phyloP scores from a whole-genome alignment of 352 stramenopile species.

The Phytophthora sp. region DNA sequence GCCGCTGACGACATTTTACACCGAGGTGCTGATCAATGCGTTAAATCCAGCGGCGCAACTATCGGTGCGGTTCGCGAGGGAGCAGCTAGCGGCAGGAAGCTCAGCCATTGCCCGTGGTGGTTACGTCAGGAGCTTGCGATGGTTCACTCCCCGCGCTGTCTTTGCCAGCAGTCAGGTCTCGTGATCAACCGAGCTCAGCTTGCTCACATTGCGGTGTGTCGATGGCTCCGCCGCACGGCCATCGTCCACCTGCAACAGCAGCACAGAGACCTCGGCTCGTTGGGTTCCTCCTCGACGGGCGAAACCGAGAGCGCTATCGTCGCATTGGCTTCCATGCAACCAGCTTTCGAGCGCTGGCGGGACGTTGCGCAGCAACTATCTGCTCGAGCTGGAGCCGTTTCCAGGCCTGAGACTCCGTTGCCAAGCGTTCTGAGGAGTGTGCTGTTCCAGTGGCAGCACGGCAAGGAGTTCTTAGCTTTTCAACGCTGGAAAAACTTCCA shows the following conservation, averaged over 20 bases:
- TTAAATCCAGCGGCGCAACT: constrained; percentile 2
- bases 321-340: constrained; percentile 20
- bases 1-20: neutral
- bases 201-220: constrained; percentile 28
- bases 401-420: constrained; percentile 1
- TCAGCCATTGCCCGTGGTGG: constrained; percentile 33
- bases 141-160: constrained; percentile 31
- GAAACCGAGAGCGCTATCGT: constrained; percentile 11
- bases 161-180: constrained; percentile 28
- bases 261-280: neutral
- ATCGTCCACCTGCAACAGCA: neutral
- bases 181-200: constrained; percentile 13
- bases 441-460: constrained; percentile 44
- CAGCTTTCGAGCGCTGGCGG: constrained; percentile 28
- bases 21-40: constrained; percentile 1
- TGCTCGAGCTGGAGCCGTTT: constrained; percentile 8
- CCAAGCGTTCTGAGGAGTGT: constrained; percentile 22
- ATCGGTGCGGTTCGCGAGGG: neutral
- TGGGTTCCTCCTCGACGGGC: neutral
- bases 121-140: constrained; percentile 36
- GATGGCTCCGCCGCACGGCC: constrained; percentile 36
- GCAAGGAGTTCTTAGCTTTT: constrained; percentile 37
- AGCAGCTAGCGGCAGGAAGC: neutral
- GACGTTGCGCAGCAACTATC: constrained; percentile 1
- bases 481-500: constrained; percentile 39